Percentiles rank a stretch among this genome's conserved stretches.
Evolutionary conservation across 83 land plant genomes (phyloP).

Genomic region (Diphasiastrum complanatum): DNA sequence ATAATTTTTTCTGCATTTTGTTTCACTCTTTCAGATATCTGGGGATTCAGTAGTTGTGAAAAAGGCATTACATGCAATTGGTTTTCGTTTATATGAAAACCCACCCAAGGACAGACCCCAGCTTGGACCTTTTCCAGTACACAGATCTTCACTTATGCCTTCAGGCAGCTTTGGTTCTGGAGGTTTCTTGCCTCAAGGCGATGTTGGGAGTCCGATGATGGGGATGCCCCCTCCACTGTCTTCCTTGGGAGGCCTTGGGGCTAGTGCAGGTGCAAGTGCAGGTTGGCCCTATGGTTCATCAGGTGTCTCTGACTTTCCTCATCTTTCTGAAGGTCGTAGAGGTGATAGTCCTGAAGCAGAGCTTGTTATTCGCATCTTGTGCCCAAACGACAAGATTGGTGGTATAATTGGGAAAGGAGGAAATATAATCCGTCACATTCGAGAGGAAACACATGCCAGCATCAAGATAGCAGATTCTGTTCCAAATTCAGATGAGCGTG

Average conservation of each 20-base stretch:
- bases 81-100: conserved; percentile 11
- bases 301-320: conserved; percentile 6
- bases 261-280: background rate
- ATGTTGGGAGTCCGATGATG: background rate
- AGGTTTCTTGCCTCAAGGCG: background rate
- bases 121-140: background rate
- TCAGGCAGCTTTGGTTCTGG: no score
- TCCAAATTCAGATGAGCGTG: conserved; percentile 52
- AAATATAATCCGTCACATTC: conserved; percentile 36
- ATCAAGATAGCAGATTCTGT: conserved; percentile 51
- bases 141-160: no score
- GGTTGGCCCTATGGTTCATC: background rate
- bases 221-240: background rate
- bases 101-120: conserved; percentile 19
- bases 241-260: background rate
- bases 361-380: conserved; percentile 45
- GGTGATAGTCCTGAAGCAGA: conserved; percentile 27
- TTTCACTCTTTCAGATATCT: background rate
- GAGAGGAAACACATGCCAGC: conserved; percentile 54
- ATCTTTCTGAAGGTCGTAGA: conserved; percentile 4
- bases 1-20: no score
- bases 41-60: conserved; percentile 13
- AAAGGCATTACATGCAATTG: conserved; percentile 15
- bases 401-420: conserved; percentile 65
- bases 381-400: conserved; percentile 51